Percentiles rank a stretch among this genome's conserved stretches.
Evolutionary conservation across 208 protist genomes (phyloP).

Genomic region (Crithidia thermophila): DNA sequence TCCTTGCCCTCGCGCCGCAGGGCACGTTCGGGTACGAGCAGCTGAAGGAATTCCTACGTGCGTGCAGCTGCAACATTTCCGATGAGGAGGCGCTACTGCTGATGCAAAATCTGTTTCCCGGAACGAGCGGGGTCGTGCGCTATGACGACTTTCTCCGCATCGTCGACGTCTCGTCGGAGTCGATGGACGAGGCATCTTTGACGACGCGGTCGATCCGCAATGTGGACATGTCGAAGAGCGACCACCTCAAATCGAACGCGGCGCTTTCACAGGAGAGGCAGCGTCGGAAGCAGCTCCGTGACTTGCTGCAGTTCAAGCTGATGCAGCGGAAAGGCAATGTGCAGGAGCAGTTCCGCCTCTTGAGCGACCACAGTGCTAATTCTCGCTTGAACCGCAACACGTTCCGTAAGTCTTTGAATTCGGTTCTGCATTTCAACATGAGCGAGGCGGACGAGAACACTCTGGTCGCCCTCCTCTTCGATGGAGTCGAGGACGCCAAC

Average conservation of each 20-base stretch:
- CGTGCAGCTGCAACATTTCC: conserved; percentile 82
- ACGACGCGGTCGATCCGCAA: conserved; percentile 62
- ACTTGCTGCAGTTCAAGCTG: conserved; percentile 78
- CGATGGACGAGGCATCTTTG: conserved; percentile 74
- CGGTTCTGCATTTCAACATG: conserved; percentile 87
- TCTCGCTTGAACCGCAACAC: conserved; percentile 69
- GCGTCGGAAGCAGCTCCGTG: conserved; percentile 53
- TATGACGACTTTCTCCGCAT: conserved; percentile 83
- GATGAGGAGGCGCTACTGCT: conserved; percentile 85
- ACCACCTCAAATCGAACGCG: conserved; percentile 44
- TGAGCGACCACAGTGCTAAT: conserved; percentile 73
- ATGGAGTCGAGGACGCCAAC: conserved; percentile 77
- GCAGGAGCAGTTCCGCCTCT: conserved; percentile 82
- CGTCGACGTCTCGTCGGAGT: conserved; percentile 61
- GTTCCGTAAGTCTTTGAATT: conserved; percentile 77
- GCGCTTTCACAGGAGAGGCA: conserved; percentile 38
- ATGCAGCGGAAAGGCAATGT: conserved; percentile 75
- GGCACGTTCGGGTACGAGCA: conserved; percentile 83
- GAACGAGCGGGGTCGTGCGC: conserved; percentile 63
- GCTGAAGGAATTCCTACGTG: conserved; percentile 79
- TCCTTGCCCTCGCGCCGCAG: conserved; percentile 66
- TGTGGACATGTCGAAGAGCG: conserved; percentile 67
- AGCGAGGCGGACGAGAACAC: conserved; percentile 74
- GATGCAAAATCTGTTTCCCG: conserved; percentile 74
- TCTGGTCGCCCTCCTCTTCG: conserved; percentile 86